Evolutionary conservation across 2,329 filamentous ascomycete genomes (phyloP).

Genomic region (Aspergillus ibericus): DNA sequence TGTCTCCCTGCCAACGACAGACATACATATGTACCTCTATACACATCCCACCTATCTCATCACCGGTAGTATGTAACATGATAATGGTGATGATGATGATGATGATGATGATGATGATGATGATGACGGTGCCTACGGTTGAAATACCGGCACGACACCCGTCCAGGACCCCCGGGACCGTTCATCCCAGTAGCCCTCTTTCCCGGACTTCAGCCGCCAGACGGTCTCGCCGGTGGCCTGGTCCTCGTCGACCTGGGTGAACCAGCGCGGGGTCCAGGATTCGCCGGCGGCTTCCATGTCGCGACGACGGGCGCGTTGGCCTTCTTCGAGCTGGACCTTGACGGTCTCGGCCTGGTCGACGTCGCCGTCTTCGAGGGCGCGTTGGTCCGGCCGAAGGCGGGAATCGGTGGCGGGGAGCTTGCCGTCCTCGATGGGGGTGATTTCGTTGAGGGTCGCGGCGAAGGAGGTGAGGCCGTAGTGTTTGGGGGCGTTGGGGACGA

Average conservation of each 20-base stretch:
- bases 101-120: too few species aligned
- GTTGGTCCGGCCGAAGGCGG: constrained; percentile 82
- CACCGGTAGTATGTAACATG: too few species aligned
- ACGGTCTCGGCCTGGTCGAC: constrained; percentile 79
- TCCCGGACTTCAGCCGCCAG: constrained; percentile 73
- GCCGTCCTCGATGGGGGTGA: constrained; percentile 74
- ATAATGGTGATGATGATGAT: too few species aligned
- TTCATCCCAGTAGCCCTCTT: constrained; percentile 93
- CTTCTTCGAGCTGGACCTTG: constrained; percentile 83
- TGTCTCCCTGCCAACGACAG: too few species aligned
- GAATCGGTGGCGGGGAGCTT: constrained; percentile 79
- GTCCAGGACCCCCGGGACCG: constrained; percentile 68
- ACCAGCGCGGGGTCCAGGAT: constrained; percentile 77
- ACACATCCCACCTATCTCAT: too few species aligned
- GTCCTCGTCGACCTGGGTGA: constrained; percentile 62
- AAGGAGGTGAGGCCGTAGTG: constrained; percentile 89
- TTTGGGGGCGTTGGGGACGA: constrained; percentile 76
- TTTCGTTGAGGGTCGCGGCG: constrained; percentile 81
- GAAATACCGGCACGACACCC: constrained; percentile 57
- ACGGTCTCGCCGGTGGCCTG: constrained; percentile 42
- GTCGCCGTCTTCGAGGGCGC: constrained; percentile 76
- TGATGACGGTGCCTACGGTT: too few species aligned
- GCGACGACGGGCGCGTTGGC: constrained; percentile 72
- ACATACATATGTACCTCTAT: too few species aligned
- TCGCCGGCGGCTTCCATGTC: constrained; percentile 75